These are phyloP conservation scores for Penicillium sp. DNA, from an alignment of 2,329 filamentous ascomycete genomes.

Conservation along the genomic window DNA sequence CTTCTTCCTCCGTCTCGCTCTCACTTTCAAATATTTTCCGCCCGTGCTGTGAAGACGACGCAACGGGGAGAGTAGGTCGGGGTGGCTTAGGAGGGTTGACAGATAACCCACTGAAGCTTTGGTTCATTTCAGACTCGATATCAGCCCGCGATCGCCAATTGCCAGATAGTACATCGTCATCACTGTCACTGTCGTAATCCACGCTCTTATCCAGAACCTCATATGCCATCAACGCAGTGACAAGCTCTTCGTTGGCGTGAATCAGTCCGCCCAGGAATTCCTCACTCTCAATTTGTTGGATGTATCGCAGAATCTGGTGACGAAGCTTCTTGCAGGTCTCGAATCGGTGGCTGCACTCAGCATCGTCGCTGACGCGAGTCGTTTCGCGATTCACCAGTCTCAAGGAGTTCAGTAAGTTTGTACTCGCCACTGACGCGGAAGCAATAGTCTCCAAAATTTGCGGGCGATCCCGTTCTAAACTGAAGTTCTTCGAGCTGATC, in stretches of 20 bases:
- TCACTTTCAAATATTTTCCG: conserved; percentile 56
- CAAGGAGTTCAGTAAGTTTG: conserved; percentile 82
- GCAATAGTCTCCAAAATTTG: conserved; percentile 87
- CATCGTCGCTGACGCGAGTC: conserved; percentile 84
- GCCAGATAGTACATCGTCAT: conserved; percentile 54
- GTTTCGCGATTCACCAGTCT: conserved; percentile 89
- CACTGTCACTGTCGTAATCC: conserved; percentile 67
- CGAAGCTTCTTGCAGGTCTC: conserved; percentile 85
- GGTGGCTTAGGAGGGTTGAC: conserved; percentile 44
- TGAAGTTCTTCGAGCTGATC: conserved; percentile 65
- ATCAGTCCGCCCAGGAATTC: conserved; percentile 90
- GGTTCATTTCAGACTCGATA: conserved; percentile 32
- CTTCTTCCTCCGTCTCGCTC: conserved; percentile 56
- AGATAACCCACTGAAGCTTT: conserved; percentile 40
- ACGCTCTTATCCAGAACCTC: conserved; percentile 78
- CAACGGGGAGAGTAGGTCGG: conserved; percentile 56
- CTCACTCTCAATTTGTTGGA: conserved; percentile 87
- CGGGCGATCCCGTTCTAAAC: conserved; percentile 83
- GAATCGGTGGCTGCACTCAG: conserved; percentile 73
- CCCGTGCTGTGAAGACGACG: conserved; percentile 26
- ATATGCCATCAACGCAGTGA: conserved; percentile 88
- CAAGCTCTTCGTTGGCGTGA: conserved; percentile 94
- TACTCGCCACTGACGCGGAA: conserved; percentile 85
- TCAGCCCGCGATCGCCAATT: conserved; percentile 35
- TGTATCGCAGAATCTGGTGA: conserved; percentile 84